A percentile compares a stretch with the other conserved stretches of the same genome.
These are phyloP conservation scores for Suhomyces vadensis DNA, from an alignment of 805 yeast genomes.

Conservation along the genomic window DNA sequence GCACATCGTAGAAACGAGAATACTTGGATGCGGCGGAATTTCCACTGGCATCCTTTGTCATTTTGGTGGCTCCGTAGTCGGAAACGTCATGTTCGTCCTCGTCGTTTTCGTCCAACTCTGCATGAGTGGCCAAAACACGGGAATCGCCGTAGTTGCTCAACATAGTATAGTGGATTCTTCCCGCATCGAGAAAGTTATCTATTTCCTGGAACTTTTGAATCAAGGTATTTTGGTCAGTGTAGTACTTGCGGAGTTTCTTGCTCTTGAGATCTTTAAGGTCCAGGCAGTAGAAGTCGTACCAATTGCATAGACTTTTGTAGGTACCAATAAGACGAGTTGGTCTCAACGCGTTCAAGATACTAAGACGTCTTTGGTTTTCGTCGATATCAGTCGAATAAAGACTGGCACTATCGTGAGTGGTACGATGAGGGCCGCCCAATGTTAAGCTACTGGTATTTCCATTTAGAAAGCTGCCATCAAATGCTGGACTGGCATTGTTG, in stretches of 20 bases:
- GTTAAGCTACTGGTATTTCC: slow-evolving; percentile 6
- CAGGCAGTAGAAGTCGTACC: slow-evolving; percentile 25
- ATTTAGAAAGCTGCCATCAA: slow-evolving; percentile 3
- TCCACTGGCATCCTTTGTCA: slow-evolving; percentile 6
- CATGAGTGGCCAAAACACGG: slow-evolving; percentile 22
- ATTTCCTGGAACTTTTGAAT: slow-evolving; percentile 58
- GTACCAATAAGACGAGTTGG: slow-evolving; percentile 39
- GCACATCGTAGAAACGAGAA: slow-evolving; percentile 45
- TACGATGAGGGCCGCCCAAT: background rate
- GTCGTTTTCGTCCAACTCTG: slow-evolving; percentile 18
- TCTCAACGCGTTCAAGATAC: slow-evolving; percentile 24
- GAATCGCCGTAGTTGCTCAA: slow-evolving; percentile 56
- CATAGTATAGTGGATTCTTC: slow-evolving; percentile 61
- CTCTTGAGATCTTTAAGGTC: slow-evolving; percentile 10
- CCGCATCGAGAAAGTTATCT: slow-evolving; percentile 68
- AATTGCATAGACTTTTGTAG: slow-evolving; percentile 28
- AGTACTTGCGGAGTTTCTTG: slow-evolving; percentile 42
- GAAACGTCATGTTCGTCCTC: slow-evolving; percentile 2
- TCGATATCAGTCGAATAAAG: slow-evolving; percentile 20
- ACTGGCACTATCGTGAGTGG: slow-evolving; percentile 14
- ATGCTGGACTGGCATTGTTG: slow-evolving; percentile 27
- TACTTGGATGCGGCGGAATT: slow-evolving; percentile 21
- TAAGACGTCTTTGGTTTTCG: slow-evolving; percentile 25
- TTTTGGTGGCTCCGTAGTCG: slow-evolving; percentile 1
- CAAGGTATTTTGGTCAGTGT: slow-evolving; percentile 58